These are phyloP conservation scores for Zychaea mexicana DNA, from an alignment of 371 early-diverging fungal genomes.

Conservation along the genomic window DNA sequence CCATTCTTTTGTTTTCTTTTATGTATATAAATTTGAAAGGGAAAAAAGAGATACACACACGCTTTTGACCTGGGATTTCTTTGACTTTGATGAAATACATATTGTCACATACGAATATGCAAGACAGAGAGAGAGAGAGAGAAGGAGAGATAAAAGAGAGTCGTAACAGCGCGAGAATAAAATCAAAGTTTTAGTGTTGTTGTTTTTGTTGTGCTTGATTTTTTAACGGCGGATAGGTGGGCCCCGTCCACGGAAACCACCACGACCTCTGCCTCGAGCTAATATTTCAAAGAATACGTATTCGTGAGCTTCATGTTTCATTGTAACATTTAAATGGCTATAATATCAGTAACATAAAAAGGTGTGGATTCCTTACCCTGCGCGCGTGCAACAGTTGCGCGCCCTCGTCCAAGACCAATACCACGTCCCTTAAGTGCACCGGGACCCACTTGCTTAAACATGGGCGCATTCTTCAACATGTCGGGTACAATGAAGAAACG, in stretches of 20 bases:
- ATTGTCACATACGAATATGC: not conserved
- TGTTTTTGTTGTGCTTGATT: not conserved
- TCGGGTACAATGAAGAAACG: slow-evolving; percentile 97
- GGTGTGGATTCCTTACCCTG: slow-evolving; percentile 69
- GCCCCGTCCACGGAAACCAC: slow-evolving; percentile 32
- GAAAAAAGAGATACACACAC: too few relatives aligned
- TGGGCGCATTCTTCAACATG: slow-evolving; percentile 98
- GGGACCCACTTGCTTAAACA: slow-evolving; percentile 89
- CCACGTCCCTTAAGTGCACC: slow-evolving; percentile 84
- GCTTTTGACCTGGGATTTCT: too few relatives aligned
- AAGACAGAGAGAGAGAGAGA: not conserved
- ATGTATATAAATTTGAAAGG: too few relatives aligned
- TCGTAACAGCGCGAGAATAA: not conserved
- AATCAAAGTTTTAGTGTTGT: not conserved
- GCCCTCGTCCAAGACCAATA: slow-evolving; percentile 84
- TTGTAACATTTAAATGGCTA: too few relatives aligned
- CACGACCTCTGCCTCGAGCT: slow-evolving; percentile 38
- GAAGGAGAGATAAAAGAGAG: not conserved
- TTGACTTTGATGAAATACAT: too few relatives aligned
- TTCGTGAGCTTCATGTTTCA: not conserved
- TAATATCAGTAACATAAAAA: too few relatives aligned
- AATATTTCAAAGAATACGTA: not conserved
- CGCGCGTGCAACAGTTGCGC: slow-evolving; percentile 85
- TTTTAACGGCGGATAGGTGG: slow-evolving; percentile 23
- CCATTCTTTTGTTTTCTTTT: too few relatives aligned